A percentile compares a stretch with the other conserved stretches of the same genome.
phyloP scores from a whole-genome alignment of 768 basidiomycete genomes.

The Mycena polygramma region DNA sequence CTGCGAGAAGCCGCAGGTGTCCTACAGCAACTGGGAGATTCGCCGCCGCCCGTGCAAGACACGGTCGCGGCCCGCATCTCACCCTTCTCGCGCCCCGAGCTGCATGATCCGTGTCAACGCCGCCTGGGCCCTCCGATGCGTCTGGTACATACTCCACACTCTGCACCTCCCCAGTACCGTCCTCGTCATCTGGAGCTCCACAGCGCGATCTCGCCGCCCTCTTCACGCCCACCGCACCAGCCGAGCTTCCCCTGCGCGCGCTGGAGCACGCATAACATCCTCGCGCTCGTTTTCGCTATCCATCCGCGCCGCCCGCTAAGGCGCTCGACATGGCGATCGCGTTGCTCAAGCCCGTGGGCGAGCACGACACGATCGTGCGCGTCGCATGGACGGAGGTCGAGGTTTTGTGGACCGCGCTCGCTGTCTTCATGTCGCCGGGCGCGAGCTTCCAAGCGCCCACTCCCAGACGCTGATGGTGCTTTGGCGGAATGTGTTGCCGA shows the following conservation, averaged over 20 bases:
- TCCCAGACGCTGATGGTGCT: slow-evolving; percentile 94
- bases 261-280: slow-evolving; percentile 92
- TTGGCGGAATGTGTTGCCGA: slow-evolving; percentile 97
- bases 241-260: slow-evolving; percentile 78
- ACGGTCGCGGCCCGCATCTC: slow-evolving; percentile 84
- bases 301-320: slow-evolving; percentile 87
- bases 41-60: slow-evolving; percentile 89
- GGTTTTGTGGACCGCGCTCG: slow-evolving; percentile 94
- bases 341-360: slow-evolving; percentile 90
- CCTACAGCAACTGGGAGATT: slow-evolving; percentile 91
- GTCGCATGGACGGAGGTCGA: slow-evolving; percentile 89
- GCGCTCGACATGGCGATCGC: slow-evolving; percentile 92
- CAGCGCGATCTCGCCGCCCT: slow-evolving; percentile 86
- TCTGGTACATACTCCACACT: slow-evolving; percentile 95
- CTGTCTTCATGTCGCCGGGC: slow-evolving; percentile 91
- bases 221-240: slow-evolving; percentile 76
- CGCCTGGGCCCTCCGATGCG: slow-evolving; percentile 89
- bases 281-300: slow-evolving; percentile 87
- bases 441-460: slow-evolving; percentile 93
- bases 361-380: slow-evolving; percentile 90
- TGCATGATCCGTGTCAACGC: slow-evolving; percentile 90
- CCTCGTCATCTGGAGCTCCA: slow-evolving; percentile 78
- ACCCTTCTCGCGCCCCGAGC: slow-evolving; percentile 86
- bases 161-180: slow-evolving; percentile 86
- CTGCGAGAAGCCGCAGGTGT: slow-evolving; percentile 89